A percentile compares a stretch with the other conserved stretches of the same genome.
Evolutionary conservation across 148 eudicot genomes (phyloP).

Genomic region (Fallopia convolvulus): DNA sequence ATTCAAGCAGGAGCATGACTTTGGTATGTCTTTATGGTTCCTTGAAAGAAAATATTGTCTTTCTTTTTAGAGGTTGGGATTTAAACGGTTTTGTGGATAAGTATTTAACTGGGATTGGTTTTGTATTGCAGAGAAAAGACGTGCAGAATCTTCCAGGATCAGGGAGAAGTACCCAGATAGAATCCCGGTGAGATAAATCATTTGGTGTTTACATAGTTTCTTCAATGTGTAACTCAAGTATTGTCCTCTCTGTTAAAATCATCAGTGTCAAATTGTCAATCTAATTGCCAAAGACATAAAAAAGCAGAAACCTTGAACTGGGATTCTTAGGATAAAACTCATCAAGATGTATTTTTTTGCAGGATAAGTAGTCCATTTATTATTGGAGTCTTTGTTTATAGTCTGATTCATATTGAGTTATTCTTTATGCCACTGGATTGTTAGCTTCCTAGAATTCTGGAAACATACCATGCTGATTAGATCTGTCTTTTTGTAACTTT

Average conservation of each 20-base stretch:
- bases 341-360: not conserved
- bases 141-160: slow-evolving; percentile 79
- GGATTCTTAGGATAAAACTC: not conserved
- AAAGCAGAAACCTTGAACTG: not conserved
- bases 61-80: not conserved
- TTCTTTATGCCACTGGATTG: too few species aligned
- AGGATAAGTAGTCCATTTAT: not conserved
- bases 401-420: not conserved
- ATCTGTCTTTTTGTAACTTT: not conserved
- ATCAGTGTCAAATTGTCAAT: not conserved
- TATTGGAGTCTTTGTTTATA: not conserved
- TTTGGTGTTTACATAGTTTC: not conserved
- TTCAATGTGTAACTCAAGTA: not conserved
- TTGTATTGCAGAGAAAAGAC: slow-evolving; percentile 58
- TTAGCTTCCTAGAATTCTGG: too few species aligned
- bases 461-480: too few species aligned
- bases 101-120: not conserved
- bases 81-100: not conserved
- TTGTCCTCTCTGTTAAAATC: slow-evolving; percentile 13
- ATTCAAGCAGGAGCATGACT: slow-evolving; percentile 76
- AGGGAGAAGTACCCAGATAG: slow-evolving; percentile 87
- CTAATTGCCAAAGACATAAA: not conserved
- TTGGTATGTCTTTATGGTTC: slow-evolving; percentile 34
- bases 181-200: slow-evolving; percentile 57
- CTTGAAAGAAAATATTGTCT: not conserved